These are phyloP conservation scores for Aspergillus hiratsukae DNA, from an alignment of 2,329 filamentous ascomycete genomes.

Conservation along the genomic window DNA sequence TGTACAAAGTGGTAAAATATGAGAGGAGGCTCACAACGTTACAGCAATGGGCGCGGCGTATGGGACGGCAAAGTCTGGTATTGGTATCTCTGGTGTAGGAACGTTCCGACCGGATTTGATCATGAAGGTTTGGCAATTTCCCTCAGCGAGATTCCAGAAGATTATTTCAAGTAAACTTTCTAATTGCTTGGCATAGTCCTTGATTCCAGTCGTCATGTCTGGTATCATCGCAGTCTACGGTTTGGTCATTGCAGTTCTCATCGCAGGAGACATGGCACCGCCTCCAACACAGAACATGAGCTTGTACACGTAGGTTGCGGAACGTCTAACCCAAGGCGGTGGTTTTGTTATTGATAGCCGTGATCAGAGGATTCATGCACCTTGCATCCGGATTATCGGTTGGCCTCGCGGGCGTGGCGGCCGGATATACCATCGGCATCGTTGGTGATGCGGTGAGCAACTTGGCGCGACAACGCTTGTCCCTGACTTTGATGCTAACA, in stretches of 20 bases:
- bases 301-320: constrained; percentile 66
- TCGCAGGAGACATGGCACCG: constrained; percentile 80
- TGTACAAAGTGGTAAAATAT: constrained; percentile 2
- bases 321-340: background rate
- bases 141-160: background rate
- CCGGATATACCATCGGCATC: constrained; percentile 92
- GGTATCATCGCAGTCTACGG: constrained; percentile 98
- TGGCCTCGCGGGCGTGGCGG: constrained; percentile 85
- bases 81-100: constrained; percentile 63
- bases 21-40: constrained; percentile 16
- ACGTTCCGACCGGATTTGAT: constrained; percentile 63
- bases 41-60: constrained; percentile 62
- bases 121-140: constrained; percentile 55
- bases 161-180: background rate
- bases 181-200: constrained; percentile 37
- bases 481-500: constrained; percentile 17
- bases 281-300: constrained; percentile 67
- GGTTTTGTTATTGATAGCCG: constrained; percentile 15
- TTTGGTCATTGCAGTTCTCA: constrained; percentile 93
- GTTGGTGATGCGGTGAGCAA: constrained; percentile 76
- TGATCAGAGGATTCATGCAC: constrained; percentile 78
- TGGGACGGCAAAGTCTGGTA: constrained; percentile 64
- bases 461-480: background rate
- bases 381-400: constrained; percentile 86
- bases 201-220: constrained; percentile 73